Percentiles rank a stretch among this genome's conserved stretches.
Conservation (phyloP, 768 basidiomycete genomes). For the Xanthoconium purpureum region DNA sequence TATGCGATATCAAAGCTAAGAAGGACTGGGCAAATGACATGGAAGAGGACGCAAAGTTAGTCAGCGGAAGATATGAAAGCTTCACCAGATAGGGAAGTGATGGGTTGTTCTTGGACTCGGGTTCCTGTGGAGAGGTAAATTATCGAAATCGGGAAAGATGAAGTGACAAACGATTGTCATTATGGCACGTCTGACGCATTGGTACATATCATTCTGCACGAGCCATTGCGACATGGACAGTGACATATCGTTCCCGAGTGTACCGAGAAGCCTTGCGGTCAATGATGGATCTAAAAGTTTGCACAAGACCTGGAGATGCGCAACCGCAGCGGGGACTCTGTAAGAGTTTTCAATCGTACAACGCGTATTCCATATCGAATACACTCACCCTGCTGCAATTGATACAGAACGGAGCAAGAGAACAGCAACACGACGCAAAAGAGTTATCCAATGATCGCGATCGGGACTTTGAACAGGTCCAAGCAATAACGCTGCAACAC, state of each 20-base stretch:
- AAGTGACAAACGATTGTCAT: conserved; percentile 44
- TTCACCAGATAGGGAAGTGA: conserved; percentile 30
- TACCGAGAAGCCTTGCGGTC: conserved; percentile 19
- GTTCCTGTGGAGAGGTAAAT: conserved; percentile 39
- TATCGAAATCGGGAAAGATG: neutral
- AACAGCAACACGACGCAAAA: conserved; percentile 48
- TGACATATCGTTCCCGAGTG: conserved; percentile 32
- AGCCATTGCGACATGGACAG: conserved; percentile 43
- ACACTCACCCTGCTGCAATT: conserved; percentile 46
- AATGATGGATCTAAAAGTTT: conserved; percentile 38
- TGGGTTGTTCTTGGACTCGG: conserved; percentile 48
- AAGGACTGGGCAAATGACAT: conserved; percentile 32
- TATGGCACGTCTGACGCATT: conserved; percentile 17
- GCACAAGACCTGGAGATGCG: conserved; percentile 52
- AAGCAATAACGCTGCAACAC: conserved; percentile 38
- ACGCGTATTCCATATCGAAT: neutral
- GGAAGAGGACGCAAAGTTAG: conserved; percentile 32
- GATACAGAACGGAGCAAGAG: conserved; percentile 55
- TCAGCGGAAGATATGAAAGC: conserved; percentile 25
- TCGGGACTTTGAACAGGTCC: conserved; percentile 37
- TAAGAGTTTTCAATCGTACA: neutral
- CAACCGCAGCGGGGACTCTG: conserved; percentile 46
- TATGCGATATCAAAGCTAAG: conserved; percentile 43
- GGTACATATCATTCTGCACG: conserved; percentile 46
- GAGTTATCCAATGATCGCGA: conserved; percentile 54